A percentile compares a stretch with the other conserved stretches of the same genome.
These are phyloP conservation scores for Amphicarpaea edgeworthii DNA, from an alignment of 306 rosid genomes.

Conservation along the genomic window DNA sequence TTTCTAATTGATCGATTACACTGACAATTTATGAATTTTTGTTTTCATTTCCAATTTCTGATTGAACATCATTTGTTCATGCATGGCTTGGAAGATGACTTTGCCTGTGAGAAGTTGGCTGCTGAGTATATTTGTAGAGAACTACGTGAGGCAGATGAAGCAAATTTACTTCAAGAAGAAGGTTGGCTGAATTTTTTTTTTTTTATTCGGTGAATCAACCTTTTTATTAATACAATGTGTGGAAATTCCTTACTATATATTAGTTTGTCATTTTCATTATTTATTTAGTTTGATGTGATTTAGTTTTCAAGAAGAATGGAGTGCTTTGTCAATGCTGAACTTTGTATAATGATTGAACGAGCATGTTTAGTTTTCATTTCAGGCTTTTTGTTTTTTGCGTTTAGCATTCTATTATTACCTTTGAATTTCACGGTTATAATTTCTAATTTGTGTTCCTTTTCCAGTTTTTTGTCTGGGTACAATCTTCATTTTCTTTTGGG, in stretches of 20 bases:
- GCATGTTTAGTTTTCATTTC: slow-evolving; percentile 19
- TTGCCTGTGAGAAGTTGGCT: slow-evolving; percentile 63
- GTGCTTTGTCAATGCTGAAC: not conserved
- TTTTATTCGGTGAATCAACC: not conserved
- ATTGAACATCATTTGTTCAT: slow-evolving; percentile 42
- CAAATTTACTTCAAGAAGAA: slow-evolving; percentile 88
- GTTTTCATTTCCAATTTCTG: slow-evolving; percentile 31
- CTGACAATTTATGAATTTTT: not conserved
- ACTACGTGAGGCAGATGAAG: slow-evolving; percentile 81
- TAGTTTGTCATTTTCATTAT: slow-evolving; percentile 18
- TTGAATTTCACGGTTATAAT: slow-evolving; percentile 11
- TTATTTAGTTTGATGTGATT: slow-evolving; percentile 23
- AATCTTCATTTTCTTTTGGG: slow-evolving; percentile 20
- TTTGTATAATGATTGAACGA: slow-evolving; percentile 17
- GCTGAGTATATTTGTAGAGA: slow-evolving; percentile 70
- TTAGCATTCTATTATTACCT: not conserved
- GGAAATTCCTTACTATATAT: slow-evolving; percentile 5
- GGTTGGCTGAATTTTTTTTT: slow-evolving; percentile 53
- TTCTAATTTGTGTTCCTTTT: slow-evolving; percentile 9
- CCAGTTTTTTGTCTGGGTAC: not conserved
- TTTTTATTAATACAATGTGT: slow-evolving; percentile 13
- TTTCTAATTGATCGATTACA: not conserved
- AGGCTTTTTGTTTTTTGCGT: not conserved
- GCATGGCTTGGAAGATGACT: slow-evolving; percentile 66
- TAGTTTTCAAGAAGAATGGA: slow-evolving; percentile 8